Conservation (phyloP, 2,329 filamentous ascomycete genomes). For the Fusarium musae region DNA sequence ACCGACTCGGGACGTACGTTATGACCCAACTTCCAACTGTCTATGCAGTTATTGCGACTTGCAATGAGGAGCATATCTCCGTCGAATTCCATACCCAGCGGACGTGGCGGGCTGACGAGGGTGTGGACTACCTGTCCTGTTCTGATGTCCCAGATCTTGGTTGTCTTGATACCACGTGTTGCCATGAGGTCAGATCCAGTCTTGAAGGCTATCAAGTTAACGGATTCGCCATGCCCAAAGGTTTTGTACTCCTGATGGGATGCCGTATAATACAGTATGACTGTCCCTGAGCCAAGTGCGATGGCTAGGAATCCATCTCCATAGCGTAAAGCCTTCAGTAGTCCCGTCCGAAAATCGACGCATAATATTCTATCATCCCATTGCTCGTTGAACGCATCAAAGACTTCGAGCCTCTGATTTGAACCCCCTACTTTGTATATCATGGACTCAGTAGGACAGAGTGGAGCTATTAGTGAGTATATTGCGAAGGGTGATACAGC, state of each 20-base stretch:
- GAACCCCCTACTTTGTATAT: slow-evolving; percentile 28
- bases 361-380: slow-evolving; percentile 49
- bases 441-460: slow-evolving; percentile 47
- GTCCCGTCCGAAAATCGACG: slow-evolving; percentile 42
- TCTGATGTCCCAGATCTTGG: slow-evolving; percentile 48
- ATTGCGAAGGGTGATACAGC: slow-evolving; percentile 45
- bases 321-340: slow-evolving; percentile 41
- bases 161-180: slow-evolving; percentile 44
- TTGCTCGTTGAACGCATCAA: slow-evolving; percentile 36
- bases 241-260: slow-evolving; percentile 45
- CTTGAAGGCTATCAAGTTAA: slow-evolving; percentile 48
- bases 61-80: slow-evolving; percentile 43
- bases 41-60: slow-evolving; percentile 42
- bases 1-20: slow-evolving; percentile 19
- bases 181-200: slow-evolving; percentile 44
- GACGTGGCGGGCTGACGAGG: slow-evolving; percentile 39
- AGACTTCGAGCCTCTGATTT: slow-evolving; percentile 33
- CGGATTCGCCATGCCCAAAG: slow-evolving; percentile 45
- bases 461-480: slow-evolving; percentile 47
- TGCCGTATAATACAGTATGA: slow-evolving; percentile 40
- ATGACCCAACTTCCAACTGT: slow-evolving; percentile 43
- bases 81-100: slow-evolving; percentile 43
- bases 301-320: slow-evolving; percentile 46
- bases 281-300: slow-evolving; percentile 37
- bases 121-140: slow-evolving; percentile 41